Conservation (phyloP, 2,329 filamentous ascomycete species). For the Xylogone sp. region DNA sequence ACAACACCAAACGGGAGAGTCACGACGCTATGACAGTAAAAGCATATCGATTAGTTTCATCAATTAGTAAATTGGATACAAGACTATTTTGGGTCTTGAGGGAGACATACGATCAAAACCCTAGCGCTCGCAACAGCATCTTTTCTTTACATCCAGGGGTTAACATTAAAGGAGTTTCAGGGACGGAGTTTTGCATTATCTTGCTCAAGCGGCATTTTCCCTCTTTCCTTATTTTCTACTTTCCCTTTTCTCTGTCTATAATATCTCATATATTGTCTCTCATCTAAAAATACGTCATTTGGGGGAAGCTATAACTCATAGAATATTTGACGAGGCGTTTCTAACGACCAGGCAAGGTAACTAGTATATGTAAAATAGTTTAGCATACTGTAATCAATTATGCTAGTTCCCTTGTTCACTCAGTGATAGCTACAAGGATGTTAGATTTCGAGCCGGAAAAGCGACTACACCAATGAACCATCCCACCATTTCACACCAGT, state of each 20-base stretch:
- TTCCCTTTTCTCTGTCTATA: too few species aligned
- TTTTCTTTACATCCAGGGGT: not conserved
- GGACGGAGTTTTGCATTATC: not conserved
- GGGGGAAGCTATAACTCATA: not conserved
- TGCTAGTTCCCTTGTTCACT: too few species aligned
- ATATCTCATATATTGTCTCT: not conserved
- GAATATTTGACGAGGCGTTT: not conserved
- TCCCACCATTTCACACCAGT: too few species aligned
- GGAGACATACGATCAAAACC: not conserved
- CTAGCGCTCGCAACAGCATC: not conserved
- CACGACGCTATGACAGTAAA: slow-evolving; percentile 28
- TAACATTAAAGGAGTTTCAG: not conserved
- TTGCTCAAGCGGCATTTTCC: not conserved
- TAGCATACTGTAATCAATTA: not conserved
- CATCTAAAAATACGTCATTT: not conserved
- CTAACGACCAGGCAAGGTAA: not conserved
- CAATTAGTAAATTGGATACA: not conserved
- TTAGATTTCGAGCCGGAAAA: too few species aligned
- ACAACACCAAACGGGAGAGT: slow-evolving; percentile 21
- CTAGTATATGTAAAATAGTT: not conserved
- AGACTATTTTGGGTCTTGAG: not conserved
- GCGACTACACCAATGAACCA: too few species aligned
- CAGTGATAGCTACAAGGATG: too few species aligned
- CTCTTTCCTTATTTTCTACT: too few species aligned
- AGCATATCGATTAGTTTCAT: not conserved